These are phyloP conservation scores for Cornus suecica DNA, from an alignment of 148 eudicot species.

Conservation along the genomic window DNA sequence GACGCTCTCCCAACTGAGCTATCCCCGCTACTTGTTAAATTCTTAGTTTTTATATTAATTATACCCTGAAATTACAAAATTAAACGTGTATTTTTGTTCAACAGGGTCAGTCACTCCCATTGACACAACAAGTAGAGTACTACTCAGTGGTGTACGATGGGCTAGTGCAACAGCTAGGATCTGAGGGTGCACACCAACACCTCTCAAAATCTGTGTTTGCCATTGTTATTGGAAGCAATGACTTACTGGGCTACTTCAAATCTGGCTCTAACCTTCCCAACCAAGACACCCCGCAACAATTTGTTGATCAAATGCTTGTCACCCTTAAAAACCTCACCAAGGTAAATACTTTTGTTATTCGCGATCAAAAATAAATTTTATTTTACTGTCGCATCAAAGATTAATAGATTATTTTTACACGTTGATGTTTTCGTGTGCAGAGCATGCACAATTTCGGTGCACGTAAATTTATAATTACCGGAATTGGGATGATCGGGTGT, in stretches of 20 bases:
- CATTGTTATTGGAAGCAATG: conserved; percentile 76
- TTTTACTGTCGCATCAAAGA: too few species aligned
- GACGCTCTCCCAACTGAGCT: too few species aligned
- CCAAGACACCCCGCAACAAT: conserved; percentile 47
- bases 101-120: not conserved
- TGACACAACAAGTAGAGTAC: conserved; percentile 41
- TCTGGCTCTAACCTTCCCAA: not conserved
- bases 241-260: conserved; percentile 49
- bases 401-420: too few species aligned
- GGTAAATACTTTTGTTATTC: conserved; percentile 31
- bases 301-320: conserved; percentile 46
- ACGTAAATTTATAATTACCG: conserved; percentile 51
- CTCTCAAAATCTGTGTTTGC: conserved; percentile 57
- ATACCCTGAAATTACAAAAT: too few species aligned
- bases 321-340: conserved; percentile 39
- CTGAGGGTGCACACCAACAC: conserved; percentile 24
- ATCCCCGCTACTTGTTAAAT: too few species aligned
- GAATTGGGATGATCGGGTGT: conserved; percentile 62
- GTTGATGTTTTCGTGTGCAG: too few species aligned
- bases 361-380: too few species aligned
- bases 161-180: conserved; percentile 42
- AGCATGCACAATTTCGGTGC: conserved; percentile 51
- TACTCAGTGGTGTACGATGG: conserved; percentile 34
- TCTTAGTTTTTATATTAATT: too few species aligned
- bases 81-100: too few species aligned